Percentiles rank a stretch among this genome's conserved stretches.
Conservation (phyloP, 2,329 filamentous ascomycete genomes). For the Fusarium sp. region DNA sequence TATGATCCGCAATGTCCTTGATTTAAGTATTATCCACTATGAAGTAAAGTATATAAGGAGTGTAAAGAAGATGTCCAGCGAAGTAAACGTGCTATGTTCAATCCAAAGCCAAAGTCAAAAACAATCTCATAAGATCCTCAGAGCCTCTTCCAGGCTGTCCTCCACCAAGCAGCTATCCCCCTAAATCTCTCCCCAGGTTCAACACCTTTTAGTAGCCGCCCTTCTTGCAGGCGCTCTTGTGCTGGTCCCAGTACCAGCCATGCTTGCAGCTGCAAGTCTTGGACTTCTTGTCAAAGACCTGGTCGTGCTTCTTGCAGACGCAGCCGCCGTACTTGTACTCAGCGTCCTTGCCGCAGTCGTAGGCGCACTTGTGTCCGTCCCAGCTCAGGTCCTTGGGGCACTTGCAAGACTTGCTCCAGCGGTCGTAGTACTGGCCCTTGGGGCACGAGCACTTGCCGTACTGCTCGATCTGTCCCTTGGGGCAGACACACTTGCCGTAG, state of each 20-base stretch:
- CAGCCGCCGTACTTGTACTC: constrained; percentile 31
- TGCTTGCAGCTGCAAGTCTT: constrained; percentile 30
- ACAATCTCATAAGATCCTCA: constrained; percentile 5
- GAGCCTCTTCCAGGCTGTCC: background rate
- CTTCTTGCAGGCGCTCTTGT: constrained; percentile 27
- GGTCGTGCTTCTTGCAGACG: constrained; percentile 31
- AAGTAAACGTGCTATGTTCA: constrained; percentile 11
- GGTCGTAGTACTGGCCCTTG: constrained; percentile 30
- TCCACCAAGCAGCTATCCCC: background rate
- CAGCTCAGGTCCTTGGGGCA: constrained; percentile 31
- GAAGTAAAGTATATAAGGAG: constrained; percentile 30
- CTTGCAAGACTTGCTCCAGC: constrained; percentile 30
- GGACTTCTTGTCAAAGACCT: constrained; percentile 21
- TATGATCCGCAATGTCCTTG: constrained; percentile 11
- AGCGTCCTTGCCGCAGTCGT: constrained; percentile 30
- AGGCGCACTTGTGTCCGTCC: constrained; percentile 23
- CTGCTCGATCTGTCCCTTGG: constrained; percentile 7
- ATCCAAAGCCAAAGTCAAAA: background rate
- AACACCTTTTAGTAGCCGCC: constrained; percentile 13
- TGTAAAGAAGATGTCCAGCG: constrained; percentile 20
- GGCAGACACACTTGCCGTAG: constrained; percentile 22
- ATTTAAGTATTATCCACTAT: constrained; percentile 31
- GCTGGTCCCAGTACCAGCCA: constrained; percentile 11
- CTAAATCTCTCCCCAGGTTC: too few relatives aligned
- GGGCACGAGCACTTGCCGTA: constrained; percentile 24